These are phyloP conservation scores for Candida easanensis DNA, from an alignment of 805 yeast species.

Conservation along the genomic window DNA sequence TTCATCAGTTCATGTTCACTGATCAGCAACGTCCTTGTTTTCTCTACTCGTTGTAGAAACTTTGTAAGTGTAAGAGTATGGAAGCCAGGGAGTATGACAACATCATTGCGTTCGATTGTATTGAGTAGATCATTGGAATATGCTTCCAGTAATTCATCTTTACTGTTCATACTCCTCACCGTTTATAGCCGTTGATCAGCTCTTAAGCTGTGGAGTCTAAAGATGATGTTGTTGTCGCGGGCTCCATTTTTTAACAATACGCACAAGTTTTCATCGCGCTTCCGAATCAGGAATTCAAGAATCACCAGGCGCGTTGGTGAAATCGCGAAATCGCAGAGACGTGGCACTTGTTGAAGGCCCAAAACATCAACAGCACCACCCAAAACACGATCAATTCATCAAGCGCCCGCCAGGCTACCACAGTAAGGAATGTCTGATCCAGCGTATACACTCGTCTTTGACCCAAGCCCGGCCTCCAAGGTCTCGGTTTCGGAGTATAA, in stretches of 20 bases:
- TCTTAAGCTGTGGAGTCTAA: neutral
- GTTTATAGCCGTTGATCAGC: neutral
- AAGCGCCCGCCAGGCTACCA: neutral
- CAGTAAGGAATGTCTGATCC: conserved; percentile 23
- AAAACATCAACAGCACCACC: neutral
- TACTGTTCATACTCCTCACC: neutral
- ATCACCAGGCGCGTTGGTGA: neutral
- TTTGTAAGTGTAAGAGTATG: neutral
- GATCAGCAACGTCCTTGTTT: neutral
- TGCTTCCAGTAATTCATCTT: neutral
- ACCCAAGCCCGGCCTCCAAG: conserved; percentile 63
- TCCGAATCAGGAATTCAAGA: neutral
- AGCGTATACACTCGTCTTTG: conserved; percentile 82
- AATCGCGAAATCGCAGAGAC: neutral
- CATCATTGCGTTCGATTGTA: neutral
- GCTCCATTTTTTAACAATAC: neutral
- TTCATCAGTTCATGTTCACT: too few species aligned
- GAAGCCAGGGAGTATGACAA: neutral
- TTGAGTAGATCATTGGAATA: neutral
- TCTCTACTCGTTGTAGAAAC: neutral
- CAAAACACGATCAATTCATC: neutral
- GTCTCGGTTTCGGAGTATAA: conserved; percentile 69
- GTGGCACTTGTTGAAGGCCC: neutral
- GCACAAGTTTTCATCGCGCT: neutral
- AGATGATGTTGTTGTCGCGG: neutral